Percentiles rank a stretch among this genome's conserved stretches.
Evolutionary conservation across 352 stramenopile species (phyloP).

Genomic region (Chrysophaeum taylorii): DNA sequence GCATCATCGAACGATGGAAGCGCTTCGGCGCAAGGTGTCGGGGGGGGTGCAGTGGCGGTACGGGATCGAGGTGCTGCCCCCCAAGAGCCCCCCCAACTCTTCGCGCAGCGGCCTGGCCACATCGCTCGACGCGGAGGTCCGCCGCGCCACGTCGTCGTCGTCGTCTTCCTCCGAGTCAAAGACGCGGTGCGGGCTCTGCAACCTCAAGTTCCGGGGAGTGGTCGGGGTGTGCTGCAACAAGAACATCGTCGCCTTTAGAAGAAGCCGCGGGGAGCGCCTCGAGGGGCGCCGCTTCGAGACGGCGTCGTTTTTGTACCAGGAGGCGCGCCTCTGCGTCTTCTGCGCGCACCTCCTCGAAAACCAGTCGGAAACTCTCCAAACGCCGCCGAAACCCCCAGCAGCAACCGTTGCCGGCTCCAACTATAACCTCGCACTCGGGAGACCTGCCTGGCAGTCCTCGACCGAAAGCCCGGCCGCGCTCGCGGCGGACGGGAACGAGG

Average conservation of each 20-base stretch:
- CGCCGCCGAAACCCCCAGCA: too few relatives aligned
- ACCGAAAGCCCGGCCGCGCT: neutral
- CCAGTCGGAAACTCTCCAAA: neutral
- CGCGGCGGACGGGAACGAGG: neutral
- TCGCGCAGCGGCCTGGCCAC: neutral
- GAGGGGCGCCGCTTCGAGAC: neutral
- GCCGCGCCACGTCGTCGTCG: neutral
- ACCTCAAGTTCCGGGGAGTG: neutral
- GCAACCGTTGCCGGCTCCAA: too few relatives aligned
- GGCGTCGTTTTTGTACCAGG: neutral
- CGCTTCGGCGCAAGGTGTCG: too few relatives aligned
- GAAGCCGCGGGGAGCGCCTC: neutral
- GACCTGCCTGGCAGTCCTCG: neutral
- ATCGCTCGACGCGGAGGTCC: neutral
- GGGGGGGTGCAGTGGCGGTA: neutral
- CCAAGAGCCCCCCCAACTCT: too few relatives aligned
- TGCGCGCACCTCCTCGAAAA: neutral
- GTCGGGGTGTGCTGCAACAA: neutral
- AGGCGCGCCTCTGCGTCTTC: conserved; percentile 4
- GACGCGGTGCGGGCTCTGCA: neutral
- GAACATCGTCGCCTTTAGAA: neutral
- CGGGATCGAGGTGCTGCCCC: neutral
- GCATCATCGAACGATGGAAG: too few relatives aligned
- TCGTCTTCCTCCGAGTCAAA: neutral
- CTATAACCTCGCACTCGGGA: neutral